These are phyloP conservation scores for Cordia subcordata DNA, from an alignment of 257 asterid genomes.

Conservation along the genomic window DNA sequence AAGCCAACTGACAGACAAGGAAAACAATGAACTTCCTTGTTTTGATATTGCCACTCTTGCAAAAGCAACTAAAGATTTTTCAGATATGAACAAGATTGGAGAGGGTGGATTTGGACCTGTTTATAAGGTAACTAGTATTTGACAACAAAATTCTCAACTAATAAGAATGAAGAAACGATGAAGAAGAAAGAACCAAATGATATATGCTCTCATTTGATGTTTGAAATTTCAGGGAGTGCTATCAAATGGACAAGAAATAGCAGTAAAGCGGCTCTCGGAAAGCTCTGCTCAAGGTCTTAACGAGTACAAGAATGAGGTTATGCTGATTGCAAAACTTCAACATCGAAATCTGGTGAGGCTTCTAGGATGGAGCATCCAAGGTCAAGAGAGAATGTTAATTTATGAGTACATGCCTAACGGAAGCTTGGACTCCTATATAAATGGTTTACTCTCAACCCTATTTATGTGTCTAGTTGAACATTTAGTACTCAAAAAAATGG, in stretches of 20 bases:
- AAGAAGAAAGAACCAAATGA: too few relatives aligned
- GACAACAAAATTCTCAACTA: too few relatives aligned
- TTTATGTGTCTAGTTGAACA: not conserved
- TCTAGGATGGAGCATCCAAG: not conserved
- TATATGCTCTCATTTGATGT: not conserved
- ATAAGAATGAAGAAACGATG: too few relatives aligned
- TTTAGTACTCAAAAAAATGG: not conserved
- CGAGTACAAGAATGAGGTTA: not conserved
- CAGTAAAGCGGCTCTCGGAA: not conserved
- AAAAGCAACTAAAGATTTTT: too few relatives aligned
- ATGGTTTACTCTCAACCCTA: not conserved
- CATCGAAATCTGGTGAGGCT: not conserved
- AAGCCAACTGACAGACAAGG: too few relatives aligned
- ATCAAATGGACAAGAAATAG: not conserved
- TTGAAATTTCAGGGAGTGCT: not conserved
- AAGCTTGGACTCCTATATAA: constrained; percentile 3
- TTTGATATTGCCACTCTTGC: too few relatives aligned
- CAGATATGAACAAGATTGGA: too few relatives aligned
- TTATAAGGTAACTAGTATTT: too few relatives aligned
- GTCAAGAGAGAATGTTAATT: not conserved
- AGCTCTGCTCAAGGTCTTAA: not conserved
- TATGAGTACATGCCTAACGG: constrained; percentile 2
- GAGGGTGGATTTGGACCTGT: too few relatives aligned
- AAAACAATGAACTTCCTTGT: too few relatives aligned
- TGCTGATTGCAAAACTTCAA: constrained; percentile 1